These are phyloP conservation scores for Pyricularia sp. DNA, from an alignment of 2,329 filamentous ascomycete species.

Conservation along the genomic window DNA sequence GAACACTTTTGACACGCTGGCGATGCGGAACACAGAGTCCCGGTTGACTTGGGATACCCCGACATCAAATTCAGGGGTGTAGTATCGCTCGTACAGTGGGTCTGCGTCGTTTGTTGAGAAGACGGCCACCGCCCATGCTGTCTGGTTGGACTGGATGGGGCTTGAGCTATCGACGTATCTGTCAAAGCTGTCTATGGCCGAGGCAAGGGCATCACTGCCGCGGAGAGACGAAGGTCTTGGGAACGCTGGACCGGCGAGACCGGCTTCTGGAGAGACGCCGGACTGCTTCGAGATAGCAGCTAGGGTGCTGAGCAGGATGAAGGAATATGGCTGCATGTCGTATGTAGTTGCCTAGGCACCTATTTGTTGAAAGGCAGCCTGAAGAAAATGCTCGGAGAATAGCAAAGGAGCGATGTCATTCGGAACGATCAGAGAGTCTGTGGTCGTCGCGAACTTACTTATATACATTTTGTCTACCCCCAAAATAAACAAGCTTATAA, in stretches of 20 bases:
- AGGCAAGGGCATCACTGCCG: neutral
- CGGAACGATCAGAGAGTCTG: neutral
- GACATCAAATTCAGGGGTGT: neutral
- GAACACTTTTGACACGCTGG: constrained; percentile 24
- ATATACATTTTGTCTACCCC: neutral
- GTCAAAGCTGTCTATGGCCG: neutral
- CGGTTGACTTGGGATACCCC: constrained; percentile 11
- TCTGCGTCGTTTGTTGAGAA: neutral
- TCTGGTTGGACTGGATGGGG: neutral
- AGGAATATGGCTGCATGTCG: neutral
- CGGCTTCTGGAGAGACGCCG: neutral
- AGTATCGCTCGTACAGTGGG: neutral
- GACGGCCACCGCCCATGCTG: neutral
- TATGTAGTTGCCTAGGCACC: neutral
- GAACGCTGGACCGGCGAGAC: neutral
- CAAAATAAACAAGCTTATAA: neutral
- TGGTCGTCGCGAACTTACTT: neutral
- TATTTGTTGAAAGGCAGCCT: neutral
- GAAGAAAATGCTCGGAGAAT: neutral
- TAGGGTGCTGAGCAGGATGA: neutral
- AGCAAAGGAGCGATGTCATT: neutral
- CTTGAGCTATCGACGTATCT: neutral
- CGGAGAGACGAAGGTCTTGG: neutral
- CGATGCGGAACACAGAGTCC: constrained; percentile 23
- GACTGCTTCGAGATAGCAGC: neutral